Percentiles rank a stretch among this genome's conserved stretches.
Conservation (phyloP, 352 stramenopile species). For the Stramenopiles sp. region DNA sequence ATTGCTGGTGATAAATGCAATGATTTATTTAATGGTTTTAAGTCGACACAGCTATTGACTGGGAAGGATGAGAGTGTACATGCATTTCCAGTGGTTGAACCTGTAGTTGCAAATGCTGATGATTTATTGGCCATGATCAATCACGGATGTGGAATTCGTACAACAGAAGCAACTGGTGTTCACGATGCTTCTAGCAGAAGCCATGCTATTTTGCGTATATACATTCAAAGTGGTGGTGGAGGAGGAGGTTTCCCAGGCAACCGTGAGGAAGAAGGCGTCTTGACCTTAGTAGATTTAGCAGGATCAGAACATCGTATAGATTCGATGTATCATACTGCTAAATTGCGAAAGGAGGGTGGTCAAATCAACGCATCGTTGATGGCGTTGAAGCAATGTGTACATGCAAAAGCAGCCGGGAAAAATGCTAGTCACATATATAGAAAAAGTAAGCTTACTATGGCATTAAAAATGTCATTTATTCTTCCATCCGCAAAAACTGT, state of each 20-base stretch:
- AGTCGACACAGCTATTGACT: neutral
- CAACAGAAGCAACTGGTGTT: conserved; percentile 33
- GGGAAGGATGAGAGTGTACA: conserved; percentile 31
- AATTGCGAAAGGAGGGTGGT: conserved; percentile 24
- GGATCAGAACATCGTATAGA: conserved; percentile 25
- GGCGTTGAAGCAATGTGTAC: conserved; percentile 25
- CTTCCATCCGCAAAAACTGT: conserved; percentile 34
- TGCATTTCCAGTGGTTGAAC: conserved; percentile 36
- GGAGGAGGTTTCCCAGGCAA: too few species aligned
- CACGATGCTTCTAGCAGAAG: too few species aligned
- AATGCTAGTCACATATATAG: conserved; percentile 38
- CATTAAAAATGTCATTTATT: conserved; percentile 46
- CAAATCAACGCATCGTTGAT: conserved; percentile 28
- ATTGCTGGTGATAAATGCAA: conserved; percentile 41
- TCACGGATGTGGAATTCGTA: conserved; percentile 37
- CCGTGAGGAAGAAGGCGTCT: conserved; percentile 18
- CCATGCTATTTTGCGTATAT: too few species aligned
- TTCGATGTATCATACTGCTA: conserved; percentile 23
- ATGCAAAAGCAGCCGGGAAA: conserved; percentile 24
- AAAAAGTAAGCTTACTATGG: conserved; percentile 38
- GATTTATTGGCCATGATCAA: conserved; percentile 37
- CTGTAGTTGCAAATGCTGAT: conserved; percentile 33
- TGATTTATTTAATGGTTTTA: conserved; percentile 16
- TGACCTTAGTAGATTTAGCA: conserved; percentile 29
- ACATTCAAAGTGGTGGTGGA: too few species aligned